phyloP scores from a whole-genome alignment of 345 rosid species.

The Lepidium africanum region DNA sequence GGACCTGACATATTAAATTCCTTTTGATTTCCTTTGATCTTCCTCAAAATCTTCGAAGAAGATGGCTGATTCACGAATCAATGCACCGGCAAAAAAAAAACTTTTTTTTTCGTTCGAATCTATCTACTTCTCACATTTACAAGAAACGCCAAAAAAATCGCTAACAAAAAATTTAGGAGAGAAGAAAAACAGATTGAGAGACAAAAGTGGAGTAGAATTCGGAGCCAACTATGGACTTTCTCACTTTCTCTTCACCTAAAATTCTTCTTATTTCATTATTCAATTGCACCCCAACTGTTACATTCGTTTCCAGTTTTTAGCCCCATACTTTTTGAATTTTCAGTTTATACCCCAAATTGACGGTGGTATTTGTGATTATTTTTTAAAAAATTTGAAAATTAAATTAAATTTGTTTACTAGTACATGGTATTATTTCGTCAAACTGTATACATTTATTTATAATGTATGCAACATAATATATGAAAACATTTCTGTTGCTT shows the following conservation, averaged over 20 bases:
- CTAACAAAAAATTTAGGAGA: background rate
- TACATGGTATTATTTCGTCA: background rate
- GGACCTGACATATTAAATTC: constrained; percentile 79
- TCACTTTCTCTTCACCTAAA: constrained; percentile 16
- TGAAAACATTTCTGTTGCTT: background rate
- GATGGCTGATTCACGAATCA: constrained; percentile 25
- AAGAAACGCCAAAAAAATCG: constrained; percentile 8
- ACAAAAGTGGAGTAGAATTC: constrained; percentile 14
- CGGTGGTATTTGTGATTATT: background rate
- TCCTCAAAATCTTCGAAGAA: background rate
- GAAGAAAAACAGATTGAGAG: constrained; percentile 2
- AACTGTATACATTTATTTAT: background rate
- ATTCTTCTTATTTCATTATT: background rate
- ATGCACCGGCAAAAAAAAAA: constrained; percentile 9
- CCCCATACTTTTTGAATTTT: background rate
- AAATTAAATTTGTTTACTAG: background rate
- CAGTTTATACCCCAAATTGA: background rate
- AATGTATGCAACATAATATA: background rate
- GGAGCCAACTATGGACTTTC: constrained; percentile 23
- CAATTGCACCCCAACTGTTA: constrained; percentile 1
- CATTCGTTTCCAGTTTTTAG: constrained; percentile 6
- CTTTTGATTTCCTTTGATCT: background rate
- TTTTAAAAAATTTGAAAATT: background rate
- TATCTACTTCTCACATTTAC: constrained; percentile 19
- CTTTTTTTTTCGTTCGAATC: background rate